These are phyloP conservation scores for Saprolegnia parasitica DNA, from an alignment of 352 stramenopile species.

Conservation along the genomic window DNA sequence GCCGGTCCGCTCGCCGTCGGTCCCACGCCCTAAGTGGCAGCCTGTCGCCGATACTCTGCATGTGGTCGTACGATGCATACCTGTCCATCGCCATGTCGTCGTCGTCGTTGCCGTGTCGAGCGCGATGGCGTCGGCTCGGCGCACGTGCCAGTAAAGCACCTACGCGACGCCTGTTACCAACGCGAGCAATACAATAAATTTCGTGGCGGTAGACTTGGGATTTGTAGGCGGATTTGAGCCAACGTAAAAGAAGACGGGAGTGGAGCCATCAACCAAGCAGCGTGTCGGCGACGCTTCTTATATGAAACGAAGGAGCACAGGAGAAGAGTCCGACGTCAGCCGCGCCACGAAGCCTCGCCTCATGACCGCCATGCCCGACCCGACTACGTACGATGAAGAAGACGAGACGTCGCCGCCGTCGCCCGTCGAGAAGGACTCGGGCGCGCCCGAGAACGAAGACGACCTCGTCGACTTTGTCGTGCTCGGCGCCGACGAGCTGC, in stretches of 20 bases:
- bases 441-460: constrained; percentile 28
- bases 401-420: constrained; percentile 6
- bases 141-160: too few relatives aligned
- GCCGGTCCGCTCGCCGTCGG: too few relatives aligned
- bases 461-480: constrained; percentile 25
- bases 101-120: too few relatives aligned
- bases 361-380: background rate
- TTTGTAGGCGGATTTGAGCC: background rate
- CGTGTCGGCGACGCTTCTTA: background rate
- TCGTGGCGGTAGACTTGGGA: too few relatives aligned
- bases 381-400: background rate
- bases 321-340: background rate
- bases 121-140: too few relatives aligned
- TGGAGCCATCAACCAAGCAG: constrained; percentile 16
- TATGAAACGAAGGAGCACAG: constrained; percentile 23
- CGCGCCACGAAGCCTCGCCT: background rate
- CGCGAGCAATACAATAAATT: too few relatives aligned
- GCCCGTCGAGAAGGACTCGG: constrained; percentile 14
- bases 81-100: too few relatives aligned
- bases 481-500: constrained; percentile 17
- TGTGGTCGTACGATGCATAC: too few relatives aligned
- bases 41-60: too few relatives aligned
- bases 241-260: background rate
- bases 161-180: background rate
- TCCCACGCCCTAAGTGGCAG: too few relatives aligned